These are phyloP conservation scores for Eucalyptus leucophloia DNA, from an alignment of 345 rosid species.

Conservation along the genomic window DNA sequence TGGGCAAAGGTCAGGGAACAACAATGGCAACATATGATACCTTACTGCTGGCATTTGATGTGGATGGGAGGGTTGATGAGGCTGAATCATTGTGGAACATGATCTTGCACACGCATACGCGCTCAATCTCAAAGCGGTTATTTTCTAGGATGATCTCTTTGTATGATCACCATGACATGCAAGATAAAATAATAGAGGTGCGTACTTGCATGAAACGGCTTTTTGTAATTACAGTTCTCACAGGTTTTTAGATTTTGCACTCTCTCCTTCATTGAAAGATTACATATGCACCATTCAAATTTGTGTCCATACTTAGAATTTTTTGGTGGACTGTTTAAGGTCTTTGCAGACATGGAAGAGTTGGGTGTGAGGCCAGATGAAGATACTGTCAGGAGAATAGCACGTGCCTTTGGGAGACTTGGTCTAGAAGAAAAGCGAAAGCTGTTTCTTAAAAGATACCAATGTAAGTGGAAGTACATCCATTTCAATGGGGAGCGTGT, in stretches of 20 bases:
- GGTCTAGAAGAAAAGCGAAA: conserved; percentile 53
- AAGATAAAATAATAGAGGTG: conserved; percentile 66
- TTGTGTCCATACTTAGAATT: not conserved
- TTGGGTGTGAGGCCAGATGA: conserved; percentile 73
- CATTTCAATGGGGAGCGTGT: conserved; percentile 79
- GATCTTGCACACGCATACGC: conserved; percentile 54
- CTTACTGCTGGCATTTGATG: conserved; percentile 75
- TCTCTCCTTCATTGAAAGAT: not conserved
- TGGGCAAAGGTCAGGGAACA: conserved; percentile 91
- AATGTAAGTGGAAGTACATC: conserved; percentile 51
- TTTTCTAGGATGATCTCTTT: conserved; percentile 80
- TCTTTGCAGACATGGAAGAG: conserved; percentile 94
- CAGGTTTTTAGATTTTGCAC: not conserved
- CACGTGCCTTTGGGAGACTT: conserved; percentile 37
- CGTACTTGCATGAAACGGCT: not conserved
- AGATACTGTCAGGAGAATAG: conserved; percentile 56
- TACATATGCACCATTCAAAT: not conserved
- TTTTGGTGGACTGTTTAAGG: conserved; percentile 15
- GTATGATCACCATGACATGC: conserved; percentile 69
- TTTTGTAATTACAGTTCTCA: not conserved
- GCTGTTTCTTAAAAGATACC: conserved; percentile 47
- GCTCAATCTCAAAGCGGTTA: conserved; percentile 74
- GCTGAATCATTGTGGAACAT: conserved; percentile 88
- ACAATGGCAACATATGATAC: conserved; percentile 82
- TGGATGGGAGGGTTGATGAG: conserved; percentile 60